Percentiles rank a stretch among this genome's conserved stretches.
Evolutionary conservation across 1,139 yeast species (phyloP).

Genomic region (Lodderomyces oxycetoniae): DNA sequence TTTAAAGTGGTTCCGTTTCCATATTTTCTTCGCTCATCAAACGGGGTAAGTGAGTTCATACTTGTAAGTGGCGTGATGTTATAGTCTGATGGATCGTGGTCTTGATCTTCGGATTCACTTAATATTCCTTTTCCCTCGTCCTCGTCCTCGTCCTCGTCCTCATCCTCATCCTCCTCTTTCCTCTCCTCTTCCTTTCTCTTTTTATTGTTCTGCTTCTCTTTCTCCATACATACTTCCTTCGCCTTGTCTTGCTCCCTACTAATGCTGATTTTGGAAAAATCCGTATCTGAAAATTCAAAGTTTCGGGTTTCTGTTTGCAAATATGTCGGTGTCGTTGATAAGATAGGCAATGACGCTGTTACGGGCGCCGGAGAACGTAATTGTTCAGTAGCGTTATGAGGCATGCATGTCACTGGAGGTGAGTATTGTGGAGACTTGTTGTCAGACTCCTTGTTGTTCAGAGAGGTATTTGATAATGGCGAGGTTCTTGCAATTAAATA

Average conservation of each 20-base stretch:
- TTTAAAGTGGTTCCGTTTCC: slow-evolving; percentile 6
- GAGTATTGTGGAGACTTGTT: too few relatives aligned
- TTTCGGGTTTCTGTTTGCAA: not conserved
- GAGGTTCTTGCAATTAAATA: too few relatives aligned
- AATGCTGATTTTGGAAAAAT: too few relatives aligned
- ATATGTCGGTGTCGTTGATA: too few relatives aligned
- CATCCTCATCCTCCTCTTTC: slow-evolving; percentile 2
- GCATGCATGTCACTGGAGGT: too few relatives aligned
- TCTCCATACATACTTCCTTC: not conserved
- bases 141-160: not conserved
- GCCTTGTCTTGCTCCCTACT: too few relatives aligned
- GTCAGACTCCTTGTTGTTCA: too few relatives aligned
- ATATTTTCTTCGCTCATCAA: not conserved
- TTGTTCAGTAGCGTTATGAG: too few relatives aligned
- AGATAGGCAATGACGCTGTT: too few relatives aligned
- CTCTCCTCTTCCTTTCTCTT: not conserved
- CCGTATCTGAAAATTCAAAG: too few relatives aligned
- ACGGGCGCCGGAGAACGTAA: too few relatives aligned
- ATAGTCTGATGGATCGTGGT: slow-evolving; percentile 6
- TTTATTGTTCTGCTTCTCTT: not conserved
- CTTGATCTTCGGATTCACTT: slow-evolving; percentile 11
- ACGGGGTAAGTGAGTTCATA: slow-evolving; percentile 28
- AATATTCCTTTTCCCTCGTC: slow-evolving; percentile 7
- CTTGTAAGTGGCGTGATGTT: slow-evolving; percentile 38
- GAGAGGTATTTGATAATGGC: too few relatives aligned